Base-by-base conservation (phyloP, 208 protist genomes). In the Trypanosoma rangeli region DNA sequence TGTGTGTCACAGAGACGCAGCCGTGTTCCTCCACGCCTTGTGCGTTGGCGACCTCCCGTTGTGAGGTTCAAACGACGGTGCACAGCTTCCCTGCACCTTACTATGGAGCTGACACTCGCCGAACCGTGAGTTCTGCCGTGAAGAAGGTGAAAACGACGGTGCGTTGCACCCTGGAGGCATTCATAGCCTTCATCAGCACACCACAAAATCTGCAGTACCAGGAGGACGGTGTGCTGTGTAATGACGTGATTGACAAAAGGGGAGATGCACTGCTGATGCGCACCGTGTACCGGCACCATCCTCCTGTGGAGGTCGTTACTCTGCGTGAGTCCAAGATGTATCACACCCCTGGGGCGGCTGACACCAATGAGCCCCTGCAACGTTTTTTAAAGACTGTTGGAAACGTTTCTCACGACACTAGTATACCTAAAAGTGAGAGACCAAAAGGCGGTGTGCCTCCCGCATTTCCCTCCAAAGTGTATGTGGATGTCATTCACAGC, bases 401-500 rank as follows among this genome's bases (percentile, higher is more conserved):
- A 5, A 35, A 5, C 20, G 18, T 20, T 35, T 28, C 5, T 29
- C 49, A 31, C 15, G n/a, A 42, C 4, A 12, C 20, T 0, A 57
- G 3, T 10, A 37, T 10, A 44, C 15, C 20, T 61, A 46, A 61
- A 42, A 48, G 8, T 46, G 37, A 26, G 10, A 61, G 44, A 9
- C 15, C 10, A 20, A 18, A 22, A 1, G 37, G 26, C 24, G 22
- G 3, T 4, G 10, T 9, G 22, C 26, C 61, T 13, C 8, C 5
- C 15, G 48, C 39, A 4, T 24, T 68, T 3, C 46, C 72, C 9
- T 39, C 35, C 1, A 28, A 63, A 10, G 58, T 62, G n/a, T 78
- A 37, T 35, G 71, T 63, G 26, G 76, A 48, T 66, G 35, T 64
- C n/a, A 64, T 66, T 18, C 67, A 35, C 26, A 83, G 78, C 50